Conservation (phyloP, 2,329 filamentous ascomycete species). For the Fusarium circinatum region DNA sequence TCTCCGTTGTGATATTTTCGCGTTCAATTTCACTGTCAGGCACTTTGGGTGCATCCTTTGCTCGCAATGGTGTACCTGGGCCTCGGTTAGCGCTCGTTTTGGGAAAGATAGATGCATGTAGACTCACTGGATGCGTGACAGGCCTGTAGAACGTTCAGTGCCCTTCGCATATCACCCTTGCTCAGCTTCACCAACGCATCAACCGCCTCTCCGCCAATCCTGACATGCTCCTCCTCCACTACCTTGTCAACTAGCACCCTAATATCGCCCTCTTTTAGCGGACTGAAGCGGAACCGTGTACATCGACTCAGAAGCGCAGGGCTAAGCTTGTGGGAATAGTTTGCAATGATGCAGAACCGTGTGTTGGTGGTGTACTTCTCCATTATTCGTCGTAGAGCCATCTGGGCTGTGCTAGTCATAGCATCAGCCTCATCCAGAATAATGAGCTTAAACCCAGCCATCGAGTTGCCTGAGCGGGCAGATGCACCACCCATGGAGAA, state of each 20-base stretch:
- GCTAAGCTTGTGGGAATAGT: slow-evolving; percentile 98
- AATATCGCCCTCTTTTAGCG: slow-evolving; percentile 89
- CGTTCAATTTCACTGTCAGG: slow-evolving; percentile 74
- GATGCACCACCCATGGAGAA: slow-evolving; percentile 74
- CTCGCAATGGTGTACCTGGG: slow-evolving; percentile 73
- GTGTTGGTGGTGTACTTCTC: slow-evolving; percentile 99
- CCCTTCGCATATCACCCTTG: slow-evolving; percentile 95
- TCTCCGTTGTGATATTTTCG: slow-evolving; percentile 86
- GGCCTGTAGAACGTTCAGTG: slow-evolving; percentile 94
- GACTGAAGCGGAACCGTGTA: slow-evolving; percentile 94
- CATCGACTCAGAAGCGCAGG: slow-evolving; percentile 92
- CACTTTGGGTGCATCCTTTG: slow-evolving; percentile 67
- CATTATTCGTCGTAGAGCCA: slow-evolving; percentile 97
- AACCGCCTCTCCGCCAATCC: slow-evolving; percentile 82
- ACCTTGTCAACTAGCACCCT: slow-evolving; percentile 87
- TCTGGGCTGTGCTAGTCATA: slow-evolving; percentile 98
- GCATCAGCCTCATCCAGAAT: slow-evolving; percentile 99
- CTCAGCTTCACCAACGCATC: slow-evolving; percentile 87
- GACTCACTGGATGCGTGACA: slow-evolving; percentile 89
- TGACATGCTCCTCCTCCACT: slow-evolving; percentile 85
- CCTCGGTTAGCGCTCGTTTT: slow-evolving; percentile 5
- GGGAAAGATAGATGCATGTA: slow-evolving; percentile 1
- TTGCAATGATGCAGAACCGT: slow-evolving; percentile 97
- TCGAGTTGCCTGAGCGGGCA: slow-evolving; percentile 54
- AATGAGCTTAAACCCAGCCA: slow-evolving; percentile 92